Base-by-base conservation (phyloP, 768 basidiomycete genomes). In the Phanerochaete carnosa region DNA sequence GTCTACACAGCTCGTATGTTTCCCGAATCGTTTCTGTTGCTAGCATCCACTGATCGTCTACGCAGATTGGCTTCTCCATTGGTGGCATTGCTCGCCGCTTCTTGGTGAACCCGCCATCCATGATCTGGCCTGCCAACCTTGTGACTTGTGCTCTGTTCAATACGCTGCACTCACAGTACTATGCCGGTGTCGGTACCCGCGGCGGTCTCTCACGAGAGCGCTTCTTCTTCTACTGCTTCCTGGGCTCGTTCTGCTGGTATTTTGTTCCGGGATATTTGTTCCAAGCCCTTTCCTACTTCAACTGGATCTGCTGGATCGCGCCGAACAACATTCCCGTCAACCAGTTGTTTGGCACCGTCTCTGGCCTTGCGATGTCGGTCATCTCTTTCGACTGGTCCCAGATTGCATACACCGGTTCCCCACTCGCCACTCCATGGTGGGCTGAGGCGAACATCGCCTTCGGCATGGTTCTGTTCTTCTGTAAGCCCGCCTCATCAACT, bases 321-420 rank as follows among this genome's bases (percentile, higher is more conserved):
- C 80, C 79, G 32, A 64, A 75, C 63, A 77, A 77, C 68, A 52
- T 69, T 15, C 65, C 72, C 47, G 66, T 79, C 47, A 77, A 76
- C 71, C 85, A 89, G 67, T 73, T 92, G 68, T 92, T 93, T 64
- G 90, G 91, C 33, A 84, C 84, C 60, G 64, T 67, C n/a, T 58
- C 57, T 32, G 68, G 68, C 22, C 53, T 72, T n/a, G 67, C 72
- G 16, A 90, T 92, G 87, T 85, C 87, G 63, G 68, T 90, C 62
- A 71, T 92, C 67, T 90, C 89, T 32, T 91, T 94, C 69, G 91
- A 93, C 65, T 94, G 91, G 92, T 77, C 86, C 2, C 87, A 90
- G 70, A 84, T 88, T 61, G 82, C 86, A 8, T 89, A 86, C 68
- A 85, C 84, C 56, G 83, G 83, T 19, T 84, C 83, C 25, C 91